Conservation (phyloP, 2,329 filamentous ascomycete genomes). For the Trichoderma afroharzianum region DNA sequence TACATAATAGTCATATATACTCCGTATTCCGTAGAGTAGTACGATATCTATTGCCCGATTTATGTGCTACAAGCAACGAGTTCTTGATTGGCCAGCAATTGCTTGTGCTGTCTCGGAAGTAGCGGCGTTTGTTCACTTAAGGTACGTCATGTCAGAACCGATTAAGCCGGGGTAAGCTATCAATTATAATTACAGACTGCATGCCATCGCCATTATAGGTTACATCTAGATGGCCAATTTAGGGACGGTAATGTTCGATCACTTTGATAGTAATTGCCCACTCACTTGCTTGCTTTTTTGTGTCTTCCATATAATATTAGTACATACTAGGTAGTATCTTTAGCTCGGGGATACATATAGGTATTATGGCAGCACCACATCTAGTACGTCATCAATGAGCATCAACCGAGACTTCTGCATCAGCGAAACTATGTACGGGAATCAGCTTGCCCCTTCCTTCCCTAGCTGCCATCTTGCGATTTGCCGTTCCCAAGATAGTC, state of each 20-base stretch:
- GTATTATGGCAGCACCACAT: not conserved
- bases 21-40: not conserved
- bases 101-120: not conserved
- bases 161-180: not conserved
- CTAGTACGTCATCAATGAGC: not conserved
- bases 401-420: not conserved
- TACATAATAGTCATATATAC: not conserved
- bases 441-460: not conserved
- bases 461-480: not conserved
- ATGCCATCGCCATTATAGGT: not conserved
- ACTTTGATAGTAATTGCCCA: not conserved
- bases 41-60: not conserved
- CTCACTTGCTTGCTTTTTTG: not conserved
- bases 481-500: not conserved
- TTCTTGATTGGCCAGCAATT: not conserved
- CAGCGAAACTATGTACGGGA: not conserved
- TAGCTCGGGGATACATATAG: not conserved
- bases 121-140: not conserved
- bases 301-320: not conserved
- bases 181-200: not conserved
- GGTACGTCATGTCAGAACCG: not conserved
- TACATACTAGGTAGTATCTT: not conserved
- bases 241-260: not conserved
- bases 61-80: not conserved
- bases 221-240: not conserved